A percentile compares a stretch with the other conserved stretches of the same genome.
These are phyloP conservation scores for Abrus pulchellus DNA, from an alignment of 306 rosid genomes.

Conservation along the genomic window DNA sequence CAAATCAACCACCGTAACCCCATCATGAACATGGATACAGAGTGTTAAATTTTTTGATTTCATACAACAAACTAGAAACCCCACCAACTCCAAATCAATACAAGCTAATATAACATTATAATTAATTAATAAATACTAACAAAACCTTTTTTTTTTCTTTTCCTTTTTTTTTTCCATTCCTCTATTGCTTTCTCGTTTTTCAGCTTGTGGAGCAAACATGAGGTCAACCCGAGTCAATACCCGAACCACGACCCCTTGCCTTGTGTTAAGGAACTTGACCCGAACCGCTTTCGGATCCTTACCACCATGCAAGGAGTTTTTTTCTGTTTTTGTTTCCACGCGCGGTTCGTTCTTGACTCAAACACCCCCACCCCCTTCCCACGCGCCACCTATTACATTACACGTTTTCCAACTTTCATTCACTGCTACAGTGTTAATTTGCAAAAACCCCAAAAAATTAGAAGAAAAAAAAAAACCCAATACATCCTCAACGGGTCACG, in stretches of 20 bases:
- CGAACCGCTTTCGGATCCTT: slow-evolving; percentile 38
- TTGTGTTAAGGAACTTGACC: slow-evolving; percentile 51
- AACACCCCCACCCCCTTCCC: slow-evolving; percentile 54
- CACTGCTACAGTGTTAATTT: background rate
- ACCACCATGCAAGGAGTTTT: slow-evolving; percentile 73
- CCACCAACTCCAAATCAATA: slow-evolving; percentile 1
- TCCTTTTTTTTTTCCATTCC: background rate
- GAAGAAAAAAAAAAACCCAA: background rate
- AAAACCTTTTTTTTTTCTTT: background rate
- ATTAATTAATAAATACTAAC: background rate
- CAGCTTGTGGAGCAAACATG: slow-evolving; percentile 48
- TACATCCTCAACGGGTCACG: background rate
- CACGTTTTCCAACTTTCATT: background rate
- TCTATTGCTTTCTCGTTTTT: background rate
- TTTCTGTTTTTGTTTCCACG: slow-evolving; percentile 4
- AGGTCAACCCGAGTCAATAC: slow-evolving; percentile 96
- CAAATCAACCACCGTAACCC: background rate
- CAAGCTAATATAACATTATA: background rate
- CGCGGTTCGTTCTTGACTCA: slow-evolving; percentile 99
- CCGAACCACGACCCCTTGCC: slow-evolving; percentile 98
- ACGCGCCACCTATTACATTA: slow-evolving; percentile 46
- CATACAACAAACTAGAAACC: background rate
- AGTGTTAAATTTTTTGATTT: background rate
- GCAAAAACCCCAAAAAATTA: background rate
- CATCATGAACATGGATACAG: too few species aligned